Conservation (phyloP, 108 stramenopile species). For the Fistulifera solaris region DNA sequence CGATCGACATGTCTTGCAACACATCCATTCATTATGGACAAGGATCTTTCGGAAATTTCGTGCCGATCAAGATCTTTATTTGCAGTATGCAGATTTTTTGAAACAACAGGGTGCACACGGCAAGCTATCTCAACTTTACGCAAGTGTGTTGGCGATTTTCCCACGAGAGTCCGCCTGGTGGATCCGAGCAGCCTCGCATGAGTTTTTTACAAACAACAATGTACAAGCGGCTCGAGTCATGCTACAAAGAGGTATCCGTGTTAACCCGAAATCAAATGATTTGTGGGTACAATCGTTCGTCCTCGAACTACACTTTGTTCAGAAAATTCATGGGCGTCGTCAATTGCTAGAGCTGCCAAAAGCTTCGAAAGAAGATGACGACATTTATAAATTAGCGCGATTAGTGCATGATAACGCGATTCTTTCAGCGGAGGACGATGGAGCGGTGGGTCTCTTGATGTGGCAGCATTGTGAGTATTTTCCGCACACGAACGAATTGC, state of each 20-base stretch:
- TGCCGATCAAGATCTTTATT: conserved; percentile 44
- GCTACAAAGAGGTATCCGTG: conserved; percentile 72
- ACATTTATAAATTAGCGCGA: conserved; percentile 18
- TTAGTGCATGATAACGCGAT: conserved; percentile 75
- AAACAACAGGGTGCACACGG: conserved; percentile 38
- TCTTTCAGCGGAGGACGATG: conserved; percentile 42
- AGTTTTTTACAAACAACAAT: conserved; percentile 67
- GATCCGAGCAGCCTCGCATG: conserved; percentile 78
- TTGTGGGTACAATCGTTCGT: conserved; percentile 78
- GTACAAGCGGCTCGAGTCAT: conserved; percentile 71
- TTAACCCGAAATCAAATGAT: conserved; percentile 49
- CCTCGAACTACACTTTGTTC: conserved; percentile 76
- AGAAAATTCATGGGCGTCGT: conserved; percentile 57
- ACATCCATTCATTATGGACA: conserved; percentile 71
- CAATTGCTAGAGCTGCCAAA: conserved; percentile 32
- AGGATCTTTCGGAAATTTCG: conserved; percentile 66
- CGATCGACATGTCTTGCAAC: conserved; percentile 65
- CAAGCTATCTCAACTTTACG: conserved; percentile 48
- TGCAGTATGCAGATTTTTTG: conserved; percentile 68
- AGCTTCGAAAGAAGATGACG: conserved; percentile 4
- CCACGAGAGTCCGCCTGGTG: conserved; percentile 70
- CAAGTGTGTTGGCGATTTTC: conserved; percentile 71
- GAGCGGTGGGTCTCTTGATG: conserved; percentile 62
- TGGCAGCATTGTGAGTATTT: conserved; percentile 60
- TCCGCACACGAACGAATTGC: conserved; percentile 49